These are phyloP conservation scores for Trametes polyzona DNA, from an alignment of 1,284 basidiomycete genomes.

Conservation along the genomic window DNA sequence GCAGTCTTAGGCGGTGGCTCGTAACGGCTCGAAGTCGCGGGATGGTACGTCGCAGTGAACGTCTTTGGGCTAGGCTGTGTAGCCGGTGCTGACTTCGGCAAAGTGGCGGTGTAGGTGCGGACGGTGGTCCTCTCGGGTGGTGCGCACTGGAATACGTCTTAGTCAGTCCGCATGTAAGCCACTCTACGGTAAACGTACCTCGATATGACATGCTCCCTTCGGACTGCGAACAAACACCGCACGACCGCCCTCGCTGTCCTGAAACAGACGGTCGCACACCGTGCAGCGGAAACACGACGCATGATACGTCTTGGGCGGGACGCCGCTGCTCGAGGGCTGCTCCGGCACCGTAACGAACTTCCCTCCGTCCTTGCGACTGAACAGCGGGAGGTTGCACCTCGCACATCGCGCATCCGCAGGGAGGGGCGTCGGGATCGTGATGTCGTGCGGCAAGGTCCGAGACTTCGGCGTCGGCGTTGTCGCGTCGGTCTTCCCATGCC, in stretches of 20 bases:
- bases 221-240: conserved; percentile 68
- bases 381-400: conserved; percentile 61
- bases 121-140: conserved; percentile 53
- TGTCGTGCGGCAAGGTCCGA: conserved; percentile 24
- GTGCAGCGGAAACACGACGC: conserved; percentile 73
- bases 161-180: conserved; percentile 13
- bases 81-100: conserved; percentile 29
- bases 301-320: conserved; percentile 64
- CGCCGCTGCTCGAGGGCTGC: conserved; percentile 45
- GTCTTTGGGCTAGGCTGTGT: conserved; percentile 28
- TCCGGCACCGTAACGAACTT: conserved; percentile 72
- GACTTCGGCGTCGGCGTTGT: conserved; percentile 30
- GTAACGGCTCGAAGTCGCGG: conserved; percentile 47
- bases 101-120: conserved; percentile 35
- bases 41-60: conserved; percentile 29
- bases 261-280: conserved; percentile 65
- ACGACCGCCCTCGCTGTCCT: conserved; percentile 60
- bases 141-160: conserved; percentile 53
- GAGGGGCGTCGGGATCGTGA: conserved; percentile 31
- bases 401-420: conserved; percentile 45
- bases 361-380: conserved; percentile 55
- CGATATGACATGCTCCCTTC: conserved; percentile 70
- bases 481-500: conserved; percentile 10
- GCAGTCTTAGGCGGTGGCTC: conserved; percentile 48
- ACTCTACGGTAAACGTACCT: conserved; percentile 48